phyloP scores from a whole-genome alignment of 176 grass and related monocot genomes.

The Pontederia paniculata region DNA sequence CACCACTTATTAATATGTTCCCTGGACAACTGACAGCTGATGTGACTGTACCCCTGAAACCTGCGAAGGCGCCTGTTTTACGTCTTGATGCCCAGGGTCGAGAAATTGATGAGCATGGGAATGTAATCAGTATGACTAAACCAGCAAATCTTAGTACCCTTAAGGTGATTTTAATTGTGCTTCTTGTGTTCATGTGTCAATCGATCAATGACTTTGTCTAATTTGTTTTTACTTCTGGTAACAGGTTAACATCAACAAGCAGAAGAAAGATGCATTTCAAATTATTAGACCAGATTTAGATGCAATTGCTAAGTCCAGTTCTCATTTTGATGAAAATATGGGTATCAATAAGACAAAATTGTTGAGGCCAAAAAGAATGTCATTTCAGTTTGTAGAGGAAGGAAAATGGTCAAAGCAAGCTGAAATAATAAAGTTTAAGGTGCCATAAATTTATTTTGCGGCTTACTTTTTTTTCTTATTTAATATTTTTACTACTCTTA shows the following conservation, averaged over 20 bases:
- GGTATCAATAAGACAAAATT: slow-evolving; percentile 81
- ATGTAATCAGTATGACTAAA: slow-evolving; percentile 64
- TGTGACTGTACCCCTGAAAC: slow-evolving; percentile 51
- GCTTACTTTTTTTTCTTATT: not conserved
- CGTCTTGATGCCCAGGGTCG: slow-evolving; percentile 84
- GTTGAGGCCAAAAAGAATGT: slow-evolving; percentile 67
- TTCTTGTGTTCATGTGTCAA: not conserved
- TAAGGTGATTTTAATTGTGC: slow-evolving; percentile 40
- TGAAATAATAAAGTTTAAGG: slow-evolving; percentile 87
- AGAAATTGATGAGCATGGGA: slow-evolving; percentile 91
- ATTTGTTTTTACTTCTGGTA: slow-evolving; percentile 20
- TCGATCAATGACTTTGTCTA: slow-evolving; percentile 1
- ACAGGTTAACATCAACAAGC: slow-evolving; percentile 95
- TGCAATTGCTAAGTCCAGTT: slow-evolving; percentile 57
- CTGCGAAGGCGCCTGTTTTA: slow-evolving; percentile 67
- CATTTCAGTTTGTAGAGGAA: slow-evolving; percentile 91
- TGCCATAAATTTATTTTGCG: slow-evolving; percentile 19
- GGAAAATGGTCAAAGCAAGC: slow-evolving; percentile 78
- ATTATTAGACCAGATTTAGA: slow-evolving; percentile 97
- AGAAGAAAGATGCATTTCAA: slow-evolving; percentile 96
- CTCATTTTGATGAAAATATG: slow-evolving; percentile 89
- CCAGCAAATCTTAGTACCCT: slow-evolving; percentile 77
- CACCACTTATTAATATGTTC: slow-evolving; percentile 80
- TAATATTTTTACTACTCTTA: slow-evolving; percentile 3
- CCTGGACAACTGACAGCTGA: slow-evolving; percentile 55